Evolutionary conservation across 1,284 basidiomycete species (phyloP).

Genomic region (Phylloporus sp.): DNA sequence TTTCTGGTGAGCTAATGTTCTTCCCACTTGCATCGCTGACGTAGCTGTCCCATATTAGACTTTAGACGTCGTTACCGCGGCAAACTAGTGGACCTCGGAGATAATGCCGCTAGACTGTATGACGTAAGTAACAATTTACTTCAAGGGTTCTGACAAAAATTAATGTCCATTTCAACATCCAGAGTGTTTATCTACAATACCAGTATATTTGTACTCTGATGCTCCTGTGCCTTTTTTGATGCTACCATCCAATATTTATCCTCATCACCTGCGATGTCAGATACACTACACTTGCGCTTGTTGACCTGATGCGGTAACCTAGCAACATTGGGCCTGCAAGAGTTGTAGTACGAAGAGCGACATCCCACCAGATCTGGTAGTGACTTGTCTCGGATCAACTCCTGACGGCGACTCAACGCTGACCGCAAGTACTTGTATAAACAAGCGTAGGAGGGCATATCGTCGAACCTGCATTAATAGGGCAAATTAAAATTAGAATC

Average conservation of each 20-base stretch:
- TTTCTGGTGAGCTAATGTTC: too few species aligned
- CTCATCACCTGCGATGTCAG: not conserved
- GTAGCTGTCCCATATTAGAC: too few species aligned
- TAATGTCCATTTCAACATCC: too few species aligned
- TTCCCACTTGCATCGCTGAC: too few species aligned
- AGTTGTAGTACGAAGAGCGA: not conserved
- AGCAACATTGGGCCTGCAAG: not conserved
- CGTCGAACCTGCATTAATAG: not conserved
- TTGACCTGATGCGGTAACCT: not conserved
- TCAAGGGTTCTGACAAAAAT: too few species aligned
- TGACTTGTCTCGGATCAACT: not conserved
- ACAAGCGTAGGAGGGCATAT: not conserved
- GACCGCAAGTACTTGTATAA: not conserved
- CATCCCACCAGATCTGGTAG: not conserved
- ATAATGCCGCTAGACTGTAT: too few species aligned
- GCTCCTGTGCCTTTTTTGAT: not conserved
- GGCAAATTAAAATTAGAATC: too few species aligned
- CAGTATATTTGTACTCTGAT: not conserved
- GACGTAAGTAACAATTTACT: too few species aligned
- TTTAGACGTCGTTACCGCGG: too few species aligned
- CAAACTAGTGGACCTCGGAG: too few species aligned
- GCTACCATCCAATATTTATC: not conserved
- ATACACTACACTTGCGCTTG: not conserved
- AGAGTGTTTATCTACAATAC: too few species aligned
- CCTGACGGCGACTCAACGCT: not conserved